Evolutionary conservation across 805 yeast genomes (phyloP), one percentile per base, ranked within the genome.

Genomic region (Candida cerambycidarum): DNA sequence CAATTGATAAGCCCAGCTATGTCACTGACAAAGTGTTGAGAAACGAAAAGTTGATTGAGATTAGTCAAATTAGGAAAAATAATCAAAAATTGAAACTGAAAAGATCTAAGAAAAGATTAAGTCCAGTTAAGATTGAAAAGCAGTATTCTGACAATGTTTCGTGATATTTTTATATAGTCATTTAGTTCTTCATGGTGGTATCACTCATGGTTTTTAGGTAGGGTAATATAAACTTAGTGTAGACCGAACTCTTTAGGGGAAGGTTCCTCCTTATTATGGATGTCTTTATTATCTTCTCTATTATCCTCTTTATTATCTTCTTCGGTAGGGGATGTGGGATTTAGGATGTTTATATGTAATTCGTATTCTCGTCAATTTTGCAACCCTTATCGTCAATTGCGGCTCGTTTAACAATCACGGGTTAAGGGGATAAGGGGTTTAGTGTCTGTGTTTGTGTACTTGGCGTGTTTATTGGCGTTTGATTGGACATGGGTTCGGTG

Each of bases 1-100:
- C 67, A 8, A 45, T 57, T 2, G 62, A 58, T 5, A 67, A 69
- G 38, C 76, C 76, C 1, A 60, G 47, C 16, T 70, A 70, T 46
- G 73, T 70, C 3, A 54, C 54, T 33, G 65, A 70, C 41, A 66
- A 56, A 42, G 50, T 49, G 36, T 56, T 63, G 39, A 53, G 71
- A 27, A 58, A 58, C 41, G 61, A 62, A 39, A 70, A 70, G 48
- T 56, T 70, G 35, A 43, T 58, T 18, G 56, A 58, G 29, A 61
- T 69, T 31, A 54, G 68, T 15, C 45, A 50, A 27, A 53, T 59
- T 27, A 56, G 70, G 29, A 63, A 60, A 38, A 44, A 40, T 13
- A 50, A 53, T 14, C 56, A 50, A 44, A 44, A 42, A 21, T 35
- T 27, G 4, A 38, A 38, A 24, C 38, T 19, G 10, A 37, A 38